A percentile compares a stretch with the other conserved stretches of the same genome.
These are phyloP conservation scores for Ottelia alismoides DNA, from an alignment of 106 monocot genomes.

Conservation along the genomic window DNA sequence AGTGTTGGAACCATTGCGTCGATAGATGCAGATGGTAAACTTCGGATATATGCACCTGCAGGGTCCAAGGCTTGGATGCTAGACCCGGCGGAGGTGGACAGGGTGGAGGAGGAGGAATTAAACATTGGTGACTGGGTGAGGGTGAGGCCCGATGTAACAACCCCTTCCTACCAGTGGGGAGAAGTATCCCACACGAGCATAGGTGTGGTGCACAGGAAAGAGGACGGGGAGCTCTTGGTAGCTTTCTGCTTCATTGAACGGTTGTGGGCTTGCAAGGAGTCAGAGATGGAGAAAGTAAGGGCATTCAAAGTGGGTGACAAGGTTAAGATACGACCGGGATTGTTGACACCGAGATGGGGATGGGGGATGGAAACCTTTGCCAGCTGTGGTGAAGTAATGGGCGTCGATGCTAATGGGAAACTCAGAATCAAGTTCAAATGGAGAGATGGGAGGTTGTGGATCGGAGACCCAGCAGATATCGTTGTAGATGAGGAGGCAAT, in stretches of 20 bases:
- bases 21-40: slow-evolving; percentile 86
- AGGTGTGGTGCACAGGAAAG: slow-evolving; percentile 76
- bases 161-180: slow-evolving; percentile 91
- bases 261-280: slow-evolving; percentile 79
- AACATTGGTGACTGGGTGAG: slow-evolving; percentile 89
- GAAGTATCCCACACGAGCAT: slow-evolving; percentile 68
- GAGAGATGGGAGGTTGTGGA: slow-evolving; percentile 79
- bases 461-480: slow-evolving; percentile 91
- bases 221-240: slow-evolving; percentile 64
- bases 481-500: slow-evolving; percentile 47
- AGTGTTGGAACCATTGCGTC: slow-evolving; percentile 85
- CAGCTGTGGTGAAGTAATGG: slow-evolving; percentile 68
- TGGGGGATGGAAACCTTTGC: slow-evolving; percentile 91
- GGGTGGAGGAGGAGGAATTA: slow-evolving; percentile 68
- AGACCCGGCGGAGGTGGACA: slow-evolving; percentile 85
- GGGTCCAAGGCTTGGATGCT: slow-evolving; percentile 92
- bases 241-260: slow-evolving; percentile 86
- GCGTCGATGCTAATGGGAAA: slow-evolving; percentile 97
- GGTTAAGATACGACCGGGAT: slow-evolving; percentile 59
- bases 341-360: slow-evolving; percentile 74
- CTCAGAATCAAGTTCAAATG: slow-evolving; percentile 82
- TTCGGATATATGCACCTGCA: slow-evolving; percentile 73
- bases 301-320: slow-evolving; percentile 70
- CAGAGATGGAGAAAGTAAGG: slow-evolving; percentile 81
- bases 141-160: slow-evolving; percentile 42